A percentile compares a stretch with the other conserved stretches of the same genome.
Conservation (phyloP, 2,329 filamentous ascomycete species). For the Penicillium sclerotiorum region DNA sequence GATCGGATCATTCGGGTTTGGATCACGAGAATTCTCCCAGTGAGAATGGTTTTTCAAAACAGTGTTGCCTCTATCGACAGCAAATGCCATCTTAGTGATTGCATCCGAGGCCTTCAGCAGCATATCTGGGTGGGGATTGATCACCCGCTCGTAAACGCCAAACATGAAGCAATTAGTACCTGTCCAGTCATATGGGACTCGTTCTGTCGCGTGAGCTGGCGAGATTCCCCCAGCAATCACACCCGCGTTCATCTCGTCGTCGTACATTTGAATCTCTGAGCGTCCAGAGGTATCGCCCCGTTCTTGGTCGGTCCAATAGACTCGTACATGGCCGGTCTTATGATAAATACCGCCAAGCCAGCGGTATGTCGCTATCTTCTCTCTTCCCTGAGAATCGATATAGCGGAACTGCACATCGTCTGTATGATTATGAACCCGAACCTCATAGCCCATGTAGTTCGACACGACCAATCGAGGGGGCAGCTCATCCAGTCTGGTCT, state of each 20-base stretch:
- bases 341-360: constrained; percentile 44
- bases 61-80: neutral
- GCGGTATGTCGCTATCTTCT: constrained; percentile 32
- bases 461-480: constrained; percentile 36
- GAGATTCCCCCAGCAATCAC: constrained; percentile 31
- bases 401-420: constrained; percentile 29
- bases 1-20: neutral
- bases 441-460: constrained; percentile 9
- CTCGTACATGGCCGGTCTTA: constrained; percentile 21
- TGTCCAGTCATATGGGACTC: constrained; percentile 32
- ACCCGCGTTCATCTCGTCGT: constrained; percentile 29
- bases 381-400: constrained; percentile 13
- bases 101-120: constrained; percentile 18
- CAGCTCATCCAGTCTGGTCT: constrained; percentile 20
- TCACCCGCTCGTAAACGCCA: constrained; percentile 39
- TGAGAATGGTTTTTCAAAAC: neutral
- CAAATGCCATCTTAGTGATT: constrained; percentile 16
- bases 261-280: constrained; percentile 33
- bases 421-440: constrained; percentile 27
- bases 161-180: constrained; percentile 25
- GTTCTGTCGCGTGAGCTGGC: constrained; percentile 14
- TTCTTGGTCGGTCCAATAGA: constrained; percentile 37
- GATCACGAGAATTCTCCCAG: neutral
- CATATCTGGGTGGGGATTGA: constrained; percentile 26
- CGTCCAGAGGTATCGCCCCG: constrained; percentile 29